A percentile compares a stretch with the other conserved stretches of the same genome.
These are phyloP conservation scores for Thraustotheca clavata DNA, from an alignment of 352 stramenopile genomes.

Conservation along the genomic window DNA sequence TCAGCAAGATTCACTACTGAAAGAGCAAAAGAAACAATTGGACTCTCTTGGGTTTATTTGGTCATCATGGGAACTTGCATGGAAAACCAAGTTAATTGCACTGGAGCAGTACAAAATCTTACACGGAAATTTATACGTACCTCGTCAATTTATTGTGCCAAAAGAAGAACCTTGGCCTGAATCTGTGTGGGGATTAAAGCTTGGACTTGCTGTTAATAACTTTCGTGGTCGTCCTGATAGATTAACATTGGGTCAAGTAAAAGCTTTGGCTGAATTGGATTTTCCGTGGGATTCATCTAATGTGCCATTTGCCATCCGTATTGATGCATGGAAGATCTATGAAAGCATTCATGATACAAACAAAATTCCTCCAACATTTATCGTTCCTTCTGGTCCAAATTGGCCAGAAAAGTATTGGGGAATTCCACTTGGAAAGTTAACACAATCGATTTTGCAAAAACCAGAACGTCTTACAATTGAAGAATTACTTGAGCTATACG, in stretches of 20 bases:
- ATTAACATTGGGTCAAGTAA: slow-evolving; percentile 18
- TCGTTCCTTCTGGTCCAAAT: slow-evolving; percentile 35
- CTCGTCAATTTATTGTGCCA: slow-evolving; percentile 84
- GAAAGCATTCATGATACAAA: slow-evolving; percentile 23
- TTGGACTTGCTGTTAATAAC: slow-evolving; percentile 62
- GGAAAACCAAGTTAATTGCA: slow-evolving; percentile 30
- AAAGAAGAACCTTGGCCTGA: slow-evolving; percentile 63
- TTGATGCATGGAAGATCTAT: slow-evolving; percentile 24
- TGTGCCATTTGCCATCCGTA: slow-evolving; percentile 33
- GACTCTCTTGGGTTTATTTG: slow-evolving; percentile 64
- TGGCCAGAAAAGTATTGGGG: slow-evolving; percentile 41
- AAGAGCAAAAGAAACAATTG: slow-evolving; percentile 33
- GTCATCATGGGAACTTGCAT: slow-evolving; percentile 23
- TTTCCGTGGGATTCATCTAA: slow-evolving; percentile 39
- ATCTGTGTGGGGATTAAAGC: slow-evolving; percentile 61
- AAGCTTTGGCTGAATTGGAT: slow-evolving; percentile 34
- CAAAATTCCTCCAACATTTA: slow-evolving; percentile 42
- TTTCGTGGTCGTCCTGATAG: slow-evolving; percentile 30
- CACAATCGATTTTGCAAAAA: slow-evolving; percentile 38
- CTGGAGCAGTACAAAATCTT: slow-evolving; percentile 68
- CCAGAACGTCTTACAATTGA: slow-evolving; percentile 55
- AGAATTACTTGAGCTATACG: slow-evolving; percentile 45
- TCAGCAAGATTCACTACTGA: slow-evolving; percentile 23
- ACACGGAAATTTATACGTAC: slow-evolving; percentile 83
- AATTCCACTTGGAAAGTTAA: slow-evolving; percentile 45